Evolutionary conservation across 73 alveolate species (phyloP), one percentile per base, ranked within the genome.

Genomic region (Diophrys appendiculata): DNA sequence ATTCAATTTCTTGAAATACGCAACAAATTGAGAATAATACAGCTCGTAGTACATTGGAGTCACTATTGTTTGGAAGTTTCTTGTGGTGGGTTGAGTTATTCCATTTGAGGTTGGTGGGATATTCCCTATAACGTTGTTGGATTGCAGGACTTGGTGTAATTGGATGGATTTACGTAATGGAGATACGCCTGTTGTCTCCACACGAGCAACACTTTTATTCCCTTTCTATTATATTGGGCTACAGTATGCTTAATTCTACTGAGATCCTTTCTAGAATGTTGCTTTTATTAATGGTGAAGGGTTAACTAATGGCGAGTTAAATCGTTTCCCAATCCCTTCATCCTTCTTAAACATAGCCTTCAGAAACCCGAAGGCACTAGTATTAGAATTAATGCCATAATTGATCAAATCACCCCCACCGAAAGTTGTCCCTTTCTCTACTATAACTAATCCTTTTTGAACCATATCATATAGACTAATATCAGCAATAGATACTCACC

Each of bases 301-400:
- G 18, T 43, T 43, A 5, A 43, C 60, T 18, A 43, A 43, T 11
- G 60, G 60, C 18, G 60, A 18, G 5, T 70, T 3, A 1, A 54
- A 34, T 14, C 65, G 13, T 52, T 52, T 52, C 13, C 65, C 22
- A 13, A 30, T 56, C 72, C 72, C 78, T 0, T 71, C 55, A 43
- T 83, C 67, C 28, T 82, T 72, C 52, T 32, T 34, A 25, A 54
- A 28, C 24, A 76, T 60, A 24, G 69, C 53, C 32, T 84, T 84
- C 28, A 84, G 34, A 60, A 84, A 77, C 23, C 92, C 88, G n/a
- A 69, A 67, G 13, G 87, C 86, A 26, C 88, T 78, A 0, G 92
- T 84, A 60, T 84, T 84, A 0, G 92, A 84, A 24, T 78, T 52
- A 0, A 84, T 84, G 0, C 92, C 92, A 29, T 78, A 78, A 2